Percentiles rank a stretch among this genome's conserved stretches.
These are phyloP conservation scores for Mycena haematopus DNA, from an alignment of 768 basidiomycete species.

Conservation along the genomic window DNA sequence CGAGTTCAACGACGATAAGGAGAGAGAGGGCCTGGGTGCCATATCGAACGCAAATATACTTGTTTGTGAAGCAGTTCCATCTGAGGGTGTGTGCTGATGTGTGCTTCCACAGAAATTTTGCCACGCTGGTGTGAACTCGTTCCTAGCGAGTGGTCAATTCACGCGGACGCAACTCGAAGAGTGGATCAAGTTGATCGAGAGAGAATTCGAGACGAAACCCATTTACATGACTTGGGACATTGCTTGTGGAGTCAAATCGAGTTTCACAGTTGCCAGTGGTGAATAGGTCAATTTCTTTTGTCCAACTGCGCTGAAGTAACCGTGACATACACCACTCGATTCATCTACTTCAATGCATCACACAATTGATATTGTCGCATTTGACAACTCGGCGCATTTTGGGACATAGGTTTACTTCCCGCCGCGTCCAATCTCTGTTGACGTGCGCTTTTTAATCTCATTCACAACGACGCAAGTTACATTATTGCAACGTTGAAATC, in stretches of 20 bases:
- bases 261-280: background rate
- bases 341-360: too few species aligned
- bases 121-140: background rate
- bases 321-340: too few species aligned
- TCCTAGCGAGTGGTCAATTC: background rate
- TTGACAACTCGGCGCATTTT: too few species aligned
- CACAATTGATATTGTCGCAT: too few species aligned
- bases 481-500: too few species aligned
- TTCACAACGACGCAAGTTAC: too few species aligned
- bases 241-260: slow-evolving; percentile 4
- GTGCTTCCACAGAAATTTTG: background rate
- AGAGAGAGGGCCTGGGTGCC: background rate
- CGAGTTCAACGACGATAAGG: background rate
- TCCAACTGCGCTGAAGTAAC: too few species aligned
- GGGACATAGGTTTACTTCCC: too few species aligned
- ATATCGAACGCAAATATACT: background rate
- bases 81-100: background rate
- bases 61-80: background rate
- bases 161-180: background rate
- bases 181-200: slow-evolving; percentile 4
- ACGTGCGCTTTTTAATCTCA: too few species aligned
- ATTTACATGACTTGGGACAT: background rate
- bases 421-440: too few species aligned
- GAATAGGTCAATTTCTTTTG: too few species aligned
- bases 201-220: background rate